Evolutionary conservation across 2,329 filamentous ascomycete genomes (phyloP).

Genomic region (Pezicula carpinea): DNA sequence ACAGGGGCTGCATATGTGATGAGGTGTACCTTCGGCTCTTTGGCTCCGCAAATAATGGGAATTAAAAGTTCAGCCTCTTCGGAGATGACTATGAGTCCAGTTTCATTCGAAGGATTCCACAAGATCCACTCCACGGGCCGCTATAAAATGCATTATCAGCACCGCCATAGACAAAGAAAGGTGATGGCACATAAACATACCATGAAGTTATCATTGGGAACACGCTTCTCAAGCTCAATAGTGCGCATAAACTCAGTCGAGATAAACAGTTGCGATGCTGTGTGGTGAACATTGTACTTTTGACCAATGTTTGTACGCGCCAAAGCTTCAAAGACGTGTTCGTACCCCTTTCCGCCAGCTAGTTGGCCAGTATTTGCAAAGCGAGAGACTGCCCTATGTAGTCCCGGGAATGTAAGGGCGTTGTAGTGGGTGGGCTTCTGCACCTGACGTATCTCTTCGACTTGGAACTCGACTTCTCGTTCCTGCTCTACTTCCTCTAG

Average conservation of each 20-base stretch:
- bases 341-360: slow-evolving; percentile 31
- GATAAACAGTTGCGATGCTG: slow-evolving; percentile 28
- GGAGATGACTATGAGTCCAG: slow-evolving; percentile 51
- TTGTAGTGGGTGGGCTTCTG: slow-evolving; percentile 33
- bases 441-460: slow-evolving; percentile 38
- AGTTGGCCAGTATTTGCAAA: slow-evolving; percentile 41
- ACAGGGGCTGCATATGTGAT: slow-evolving; percentile 54
- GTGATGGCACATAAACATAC: no score
- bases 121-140: slow-evolving; percentile 56
- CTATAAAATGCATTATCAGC: slow-evolving; percentile 14
- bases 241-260: slow-evolving; percentile 43
- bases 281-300: slow-evolving; percentile 25
- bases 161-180: no score
- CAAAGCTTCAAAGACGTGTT: slow-evolving; percentile 38
- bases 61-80: slow-evolving; percentile 57
- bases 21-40: slow-evolving; percentile 33
- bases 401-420: slow-evolving; percentile 35
- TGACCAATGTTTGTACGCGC: slow-evolving; percentile 30
- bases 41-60: slow-evolving; percentile 30
- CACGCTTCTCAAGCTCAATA: slow-evolving; percentile 25
- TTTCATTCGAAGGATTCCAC: slow-evolving; percentile 40
- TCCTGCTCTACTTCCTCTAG: slow-evolving; percentile 47
- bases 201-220: slow-evolving; percentile 35
- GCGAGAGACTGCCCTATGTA: slow-evolving; percentile 39
- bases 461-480: slow-evolving; percentile 39